phyloP scores from a whole-genome alignment of 306 rosid genomes.

The Mucuna pruriens region DNA sequence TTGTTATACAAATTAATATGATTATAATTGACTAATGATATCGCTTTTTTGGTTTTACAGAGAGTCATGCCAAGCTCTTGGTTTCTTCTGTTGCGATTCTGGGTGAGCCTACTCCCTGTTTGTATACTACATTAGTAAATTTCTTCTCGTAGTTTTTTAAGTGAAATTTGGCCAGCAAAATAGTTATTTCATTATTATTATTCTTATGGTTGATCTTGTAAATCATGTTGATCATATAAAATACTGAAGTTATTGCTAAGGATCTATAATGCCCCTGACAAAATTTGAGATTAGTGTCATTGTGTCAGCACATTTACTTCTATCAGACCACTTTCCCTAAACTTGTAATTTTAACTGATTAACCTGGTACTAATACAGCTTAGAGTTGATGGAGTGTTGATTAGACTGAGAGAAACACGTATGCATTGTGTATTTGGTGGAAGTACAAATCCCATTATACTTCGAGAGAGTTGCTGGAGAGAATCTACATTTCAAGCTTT shows the following conservation, averaged over 20 bases:
- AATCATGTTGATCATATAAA: not conserved
- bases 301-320: slow-evolving; percentile 20
- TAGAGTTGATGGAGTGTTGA: slow-evolving; percentile 94
- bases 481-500: slow-evolving; percentile 85
- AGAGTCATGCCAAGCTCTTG: slow-evolving; percentile 97
- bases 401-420: slow-evolving; percentile 95
- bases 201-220: slow-evolving; percentile 1
- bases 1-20: slow-evolving; percentile 24
- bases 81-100: slow-evolving; percentile 94
- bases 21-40: slow-evolving; percentile 39
- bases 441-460: slow-evolving; percentile 60
- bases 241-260: slow-evolving; percentile 20
- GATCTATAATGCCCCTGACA: slow-evolving; percentile 8
- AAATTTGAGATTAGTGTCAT: slow-evolving; percentile 4
- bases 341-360: slow-evolving; percentile 27
- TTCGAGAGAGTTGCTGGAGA: slow-evolving; percentile 95
- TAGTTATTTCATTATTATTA: slow-evolving; percentile 13
- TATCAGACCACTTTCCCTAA: slow-evolving; percentile 5
- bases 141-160: slow-evolving; percentile 15
- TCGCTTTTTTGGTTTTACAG: slow-evolving; percentile 57
- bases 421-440: slow-evolving; percentile 82
- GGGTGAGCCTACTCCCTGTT: slow-evolving; percentile 71
- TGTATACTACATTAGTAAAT: slow-evolving; percentile 5
- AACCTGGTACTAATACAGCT: slow-evolving; percentile 62
- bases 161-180: not conserved